Evolutionary conservation across 140 eudicot genomes (phyloP).

Genomic region (Anethum foeniculum): DNA sequence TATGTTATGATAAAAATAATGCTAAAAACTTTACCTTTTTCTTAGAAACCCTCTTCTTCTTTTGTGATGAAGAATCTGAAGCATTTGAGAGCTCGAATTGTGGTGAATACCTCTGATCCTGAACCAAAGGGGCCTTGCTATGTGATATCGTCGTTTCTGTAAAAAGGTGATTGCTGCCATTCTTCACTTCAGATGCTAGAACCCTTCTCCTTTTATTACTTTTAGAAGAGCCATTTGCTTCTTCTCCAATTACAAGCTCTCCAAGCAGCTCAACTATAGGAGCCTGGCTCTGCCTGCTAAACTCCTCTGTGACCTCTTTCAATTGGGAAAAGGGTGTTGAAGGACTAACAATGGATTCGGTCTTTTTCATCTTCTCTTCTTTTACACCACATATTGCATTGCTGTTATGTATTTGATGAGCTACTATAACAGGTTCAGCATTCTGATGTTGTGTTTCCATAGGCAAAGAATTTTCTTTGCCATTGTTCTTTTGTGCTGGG

Average conservation of each 20-base stretch:
- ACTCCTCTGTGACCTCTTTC: conserved; percentile 14
- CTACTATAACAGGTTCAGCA: conserved; percentile 9
- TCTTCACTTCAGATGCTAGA: background rate
- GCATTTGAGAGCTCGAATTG: background rate
- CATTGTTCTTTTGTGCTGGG: background rate
- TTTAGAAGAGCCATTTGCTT: background rate
- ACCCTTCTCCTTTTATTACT: background rate
- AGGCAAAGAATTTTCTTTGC: conserved; percentile 3
- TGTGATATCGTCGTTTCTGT: background rate
- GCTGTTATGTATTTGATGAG: conserved; percentile 7
- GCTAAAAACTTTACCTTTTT: conserved; percentile 5
- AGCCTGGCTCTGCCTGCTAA: conserved; percentile 18
- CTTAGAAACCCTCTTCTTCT: background rate
- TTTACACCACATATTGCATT: conserved; percentile 12
- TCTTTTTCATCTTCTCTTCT: conserved; percentile 19
- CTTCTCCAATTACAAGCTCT: conserved; percentile 31
- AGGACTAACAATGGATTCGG: conserved; percentile 13
- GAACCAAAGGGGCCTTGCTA: background rate
- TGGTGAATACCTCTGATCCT: background rate
- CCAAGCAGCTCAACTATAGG: conserved; percentile 61
- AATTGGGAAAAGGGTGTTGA: conserved; percentile 8
- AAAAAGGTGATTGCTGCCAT: background rate
- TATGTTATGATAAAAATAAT: background rate
- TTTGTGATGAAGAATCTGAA: conserved; percentile 2
- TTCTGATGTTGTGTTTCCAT: conserved; percentile 4